Conservation (phyloP, 108 stramenopile genomes). For the Stephanodiscus minutulus region DNA sequence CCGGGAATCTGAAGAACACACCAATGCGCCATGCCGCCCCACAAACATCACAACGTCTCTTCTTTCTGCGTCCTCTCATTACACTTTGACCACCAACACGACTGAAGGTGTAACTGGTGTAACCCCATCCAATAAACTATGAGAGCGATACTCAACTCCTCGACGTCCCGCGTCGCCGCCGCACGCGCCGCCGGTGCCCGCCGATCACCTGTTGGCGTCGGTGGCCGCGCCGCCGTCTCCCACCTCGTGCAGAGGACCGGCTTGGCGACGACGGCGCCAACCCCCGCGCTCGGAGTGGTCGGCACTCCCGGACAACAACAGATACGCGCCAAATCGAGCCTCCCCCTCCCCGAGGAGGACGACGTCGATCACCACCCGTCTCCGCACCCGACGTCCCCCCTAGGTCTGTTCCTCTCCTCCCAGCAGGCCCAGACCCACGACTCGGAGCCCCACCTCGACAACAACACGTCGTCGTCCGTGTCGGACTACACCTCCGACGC, state of each 20-base stretch:
- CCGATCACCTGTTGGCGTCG: background rate
- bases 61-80: too few relatives aligned
- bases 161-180: background rate
- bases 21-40: too few relatives aligned
- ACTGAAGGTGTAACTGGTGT: too few relatives aligned
- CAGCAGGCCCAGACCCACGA: constrained; percentile 4
- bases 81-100: too few relatives aligned
- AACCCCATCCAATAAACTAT: too few relatives aligned
- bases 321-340: constrained; percentile 23
- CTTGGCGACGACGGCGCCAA: too few relatives aligned
- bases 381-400: background rate
- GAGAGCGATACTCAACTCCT: too few relatives aligned
- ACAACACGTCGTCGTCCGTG: constrained; percentile 42
- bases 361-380: background rate
- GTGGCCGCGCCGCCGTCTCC: background rate
- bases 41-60: too few relatives aligned
- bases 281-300: background rate
- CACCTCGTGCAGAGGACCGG: too few relatives aligned
- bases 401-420: background rate
- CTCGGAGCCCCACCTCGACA: constrained; percentile 38
- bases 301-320: too few relatives aligned
- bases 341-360: constrained; percentile 33
- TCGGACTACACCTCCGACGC: constrained; percentile 52
- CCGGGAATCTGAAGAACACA: too few relatives aligned
- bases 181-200: background rate